Evolutionary conservation across 192 early-diverging fungal species (phyloP).

Genomic region (Backusella mclennaniae): DNA sequence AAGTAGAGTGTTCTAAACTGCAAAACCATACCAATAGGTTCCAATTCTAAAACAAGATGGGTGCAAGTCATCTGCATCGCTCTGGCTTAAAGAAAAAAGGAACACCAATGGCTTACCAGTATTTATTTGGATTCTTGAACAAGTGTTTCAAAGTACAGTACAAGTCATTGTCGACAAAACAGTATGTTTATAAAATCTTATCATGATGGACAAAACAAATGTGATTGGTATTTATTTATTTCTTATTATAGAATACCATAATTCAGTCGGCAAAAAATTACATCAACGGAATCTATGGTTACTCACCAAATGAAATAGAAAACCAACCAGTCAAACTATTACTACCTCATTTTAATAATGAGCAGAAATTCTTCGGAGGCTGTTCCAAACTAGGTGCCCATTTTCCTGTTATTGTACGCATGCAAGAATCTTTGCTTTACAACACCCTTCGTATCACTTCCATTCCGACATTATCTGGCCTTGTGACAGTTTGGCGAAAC

Average conservation of each 20-base stretch:
- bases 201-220: background rate
- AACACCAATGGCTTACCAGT: constrained; percentile 41
- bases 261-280: constrained; percentile 46
- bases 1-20: background rate
- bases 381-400: constrained; percentile 46
- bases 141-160: constrained; percentile 46
- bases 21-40: constrained; percentile 32
- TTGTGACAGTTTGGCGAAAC: constrained; percentile 46
- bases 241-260: constrained; percentile 35
- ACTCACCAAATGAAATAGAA: constrained; percentile 39
- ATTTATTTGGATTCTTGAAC: constrained; percentile 65
- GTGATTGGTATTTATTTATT: constrained; percentile 3
- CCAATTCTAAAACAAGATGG: constrained; percentile 55
- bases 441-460: constrained; percentile 56
- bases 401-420: constrained; percentile 57
- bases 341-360: background rate
- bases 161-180: constrained; percentile 13
- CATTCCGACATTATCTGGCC: constrained; percentile 64
- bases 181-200: constrained; percentile 8
- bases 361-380: constrained; percentile 54
- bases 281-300: constrained; percentile 51
- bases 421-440: constrained; percentile 3
- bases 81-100: constrained; percentile 61
- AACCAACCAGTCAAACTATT: constrained; percentile 8
- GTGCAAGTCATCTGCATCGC: constrained; percentile 50